phyloP scores from a whole-genome alignment of 192 early-diverging fungal species.

The Martensiomyces pterosporus region DNA sequence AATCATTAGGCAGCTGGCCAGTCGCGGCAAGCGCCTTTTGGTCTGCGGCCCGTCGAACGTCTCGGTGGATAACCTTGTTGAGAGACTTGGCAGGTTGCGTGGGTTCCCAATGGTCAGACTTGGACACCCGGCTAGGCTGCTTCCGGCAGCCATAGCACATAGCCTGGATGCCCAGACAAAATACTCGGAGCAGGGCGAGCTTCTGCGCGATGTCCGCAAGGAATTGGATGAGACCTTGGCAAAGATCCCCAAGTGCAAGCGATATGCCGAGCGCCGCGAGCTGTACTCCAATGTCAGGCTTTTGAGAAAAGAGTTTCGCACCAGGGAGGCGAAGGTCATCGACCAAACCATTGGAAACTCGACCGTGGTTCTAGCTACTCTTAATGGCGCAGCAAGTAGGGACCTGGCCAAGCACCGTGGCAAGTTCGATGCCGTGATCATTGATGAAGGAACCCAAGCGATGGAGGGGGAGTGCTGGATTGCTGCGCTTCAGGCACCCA shows the following conservation, averaged over 20 bases:
- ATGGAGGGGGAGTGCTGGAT: conserved; percentile 87
- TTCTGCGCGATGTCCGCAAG: conserved; percentile 68
- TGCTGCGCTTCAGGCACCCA: conserved; percentile 67
- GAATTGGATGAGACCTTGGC: conserved; percentile 71
- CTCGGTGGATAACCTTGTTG: conserved; percentile 83
- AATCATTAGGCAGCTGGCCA: conserved; percentile 70
- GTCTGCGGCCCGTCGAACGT: conserved; percentile 91
- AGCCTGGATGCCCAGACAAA: conserved; percentile 66
- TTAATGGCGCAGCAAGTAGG: conserved; percentile 63
- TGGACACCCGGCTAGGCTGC: conserved; percentile 81
- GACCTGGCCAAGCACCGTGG: conserved; percentile 29
- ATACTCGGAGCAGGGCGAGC: conserved; percentile 63
- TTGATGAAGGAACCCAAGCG: conserved; percentile 90
- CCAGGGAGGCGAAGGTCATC: conserved; percentile 67
- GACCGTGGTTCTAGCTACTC: conserved; percentile 70
- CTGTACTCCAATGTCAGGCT: conserved; percentile 62
- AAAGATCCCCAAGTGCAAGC: conserved; percentile 60
- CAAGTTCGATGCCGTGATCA: conserved; percentile 78
- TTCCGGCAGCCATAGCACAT: conserved; percentile 61
- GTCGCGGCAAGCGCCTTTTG: conserved; percentile 58
- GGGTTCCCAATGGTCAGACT: conserved; percentile 67
- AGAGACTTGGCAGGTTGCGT: conserved; percentile 58
- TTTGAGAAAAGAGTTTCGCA: conserved; percentile 64
- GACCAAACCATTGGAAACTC: conserved; percentile 55
- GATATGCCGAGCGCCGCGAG: conserved; percentile 56